Conservation (phyloP, 495 filamentous ascomycete species). For the Aspergillus homomorphus region DNA sequence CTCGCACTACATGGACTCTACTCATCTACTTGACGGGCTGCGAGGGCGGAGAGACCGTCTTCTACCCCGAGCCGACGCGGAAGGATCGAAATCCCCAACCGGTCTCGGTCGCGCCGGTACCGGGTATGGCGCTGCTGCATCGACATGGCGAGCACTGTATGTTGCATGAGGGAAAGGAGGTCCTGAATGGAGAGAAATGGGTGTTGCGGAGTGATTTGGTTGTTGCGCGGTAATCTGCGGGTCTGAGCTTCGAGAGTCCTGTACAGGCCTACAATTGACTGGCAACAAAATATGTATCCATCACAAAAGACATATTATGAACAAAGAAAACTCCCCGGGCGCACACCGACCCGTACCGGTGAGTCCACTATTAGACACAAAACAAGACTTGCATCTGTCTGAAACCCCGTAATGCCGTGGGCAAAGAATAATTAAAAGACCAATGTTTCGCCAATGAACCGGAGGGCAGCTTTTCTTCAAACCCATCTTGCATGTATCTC, state of each 20-base stretch:
- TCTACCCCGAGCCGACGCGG: slow-evolving; percentile 71
- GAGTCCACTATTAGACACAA: background rate
- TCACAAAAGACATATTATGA: background rate
- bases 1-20: slow-evolving; percentile 87
- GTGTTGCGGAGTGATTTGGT: slow-evolving; percentile 86
- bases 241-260: background rate
- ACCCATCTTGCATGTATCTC: slow-evolving; percentile 14
- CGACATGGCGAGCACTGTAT: slow-evolving; percentile 87
- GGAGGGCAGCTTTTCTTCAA: slow-evolving; percentile 11
- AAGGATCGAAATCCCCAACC: slow-evolving; percentile 50
- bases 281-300: background rate
- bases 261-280: background rate
- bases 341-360: background rate
- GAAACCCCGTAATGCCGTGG: slow-evolving; percentile 14
- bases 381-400: slow-evolving; percentile 9
- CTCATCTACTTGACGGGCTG: slow-evolving; percentile 84
- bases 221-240: slow-evolving; percentile 50
- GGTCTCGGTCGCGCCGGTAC: slow-evolving; percentile 67
- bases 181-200: slow-evolving; percentile 85
- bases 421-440: slow-evolving; percentile 8
- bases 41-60: slow-evolving; percentile 83
- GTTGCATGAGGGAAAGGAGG: slow-evolving; percentile 82
- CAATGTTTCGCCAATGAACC: slow-evolving; percentile 16
- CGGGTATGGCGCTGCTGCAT: slow-evolving; percentile 81
- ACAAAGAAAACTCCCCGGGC: background rate